These are phyloP conservation scores for Penicillium sp. DNA, from an alignment of 2,329 filamentous ascomycete genomes.

Conservation along the genomic window DNA sequence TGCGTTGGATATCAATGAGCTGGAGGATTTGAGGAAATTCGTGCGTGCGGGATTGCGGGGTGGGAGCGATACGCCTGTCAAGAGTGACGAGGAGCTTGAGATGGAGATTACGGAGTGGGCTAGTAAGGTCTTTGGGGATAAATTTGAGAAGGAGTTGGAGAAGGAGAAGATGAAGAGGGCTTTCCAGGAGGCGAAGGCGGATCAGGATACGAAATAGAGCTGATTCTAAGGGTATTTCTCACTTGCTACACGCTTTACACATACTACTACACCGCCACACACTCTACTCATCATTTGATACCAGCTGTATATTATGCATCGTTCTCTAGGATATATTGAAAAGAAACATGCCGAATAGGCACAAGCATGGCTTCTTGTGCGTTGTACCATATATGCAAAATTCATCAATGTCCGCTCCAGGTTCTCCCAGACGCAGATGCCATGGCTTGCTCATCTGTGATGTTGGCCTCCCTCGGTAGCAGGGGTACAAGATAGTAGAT, in stretches of 20 bases:
- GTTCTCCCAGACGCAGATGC: too few species aligned
- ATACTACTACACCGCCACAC: conserved; percentile 1
- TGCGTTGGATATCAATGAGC: conserved; percentile 68
- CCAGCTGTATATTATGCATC: conserved; percentile 19
- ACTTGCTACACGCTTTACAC: not conserved
- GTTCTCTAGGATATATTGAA: not conserved
- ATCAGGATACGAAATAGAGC: conserved; percentile 10
- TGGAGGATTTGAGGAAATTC: conserved; percentile 62
- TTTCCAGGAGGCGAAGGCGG: conserved; percentile 10
- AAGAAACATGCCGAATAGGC: not conserved
- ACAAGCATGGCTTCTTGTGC: not conserved
- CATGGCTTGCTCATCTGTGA: too few species aligned
- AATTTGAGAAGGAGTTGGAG: conserved; percentile 44
- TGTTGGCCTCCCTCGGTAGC: too few species aligned
- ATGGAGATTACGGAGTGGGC: conserved; percentile 55
- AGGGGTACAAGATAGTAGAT: too few species aligned
- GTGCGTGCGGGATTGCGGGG: conserved; percentile 59
- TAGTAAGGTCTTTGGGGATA: conserved; percentile 47
- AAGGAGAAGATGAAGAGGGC: conserved; percentile 30
- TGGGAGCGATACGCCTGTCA: conserved; percentile 53
- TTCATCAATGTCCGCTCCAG: too few species aligned
- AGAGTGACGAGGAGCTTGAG: conserved; percentile 47
- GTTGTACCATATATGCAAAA: too few species aligned
- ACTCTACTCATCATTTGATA: conserved; percentile 25
- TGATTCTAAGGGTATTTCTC: not conserved